Evolutionary conservation across 2,329 filamentous ascomycete genomes (phyloP).

Genomic region (Sporothrix schenckii): DNA sequence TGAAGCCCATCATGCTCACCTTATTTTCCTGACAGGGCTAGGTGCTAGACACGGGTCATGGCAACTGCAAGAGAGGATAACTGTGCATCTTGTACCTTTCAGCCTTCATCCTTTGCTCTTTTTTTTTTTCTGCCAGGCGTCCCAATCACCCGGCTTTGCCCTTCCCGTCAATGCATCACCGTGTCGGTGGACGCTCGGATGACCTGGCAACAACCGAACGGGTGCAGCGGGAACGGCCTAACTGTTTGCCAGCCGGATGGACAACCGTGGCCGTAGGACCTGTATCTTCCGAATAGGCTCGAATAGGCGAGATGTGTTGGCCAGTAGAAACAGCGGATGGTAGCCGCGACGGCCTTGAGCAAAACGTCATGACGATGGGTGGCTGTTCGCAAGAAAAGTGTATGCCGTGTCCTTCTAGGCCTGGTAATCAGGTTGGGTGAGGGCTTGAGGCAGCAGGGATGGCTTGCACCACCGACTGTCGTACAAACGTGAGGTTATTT

Average conservation of each 20-base stretch:
- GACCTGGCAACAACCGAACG: neutral
- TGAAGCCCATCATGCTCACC: neutral
- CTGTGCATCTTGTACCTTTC: no score
- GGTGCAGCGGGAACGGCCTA: neutral
- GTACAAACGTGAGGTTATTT: slow-evolving; percentile 22
- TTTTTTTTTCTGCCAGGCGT: neutral
- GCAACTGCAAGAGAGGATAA: no score
- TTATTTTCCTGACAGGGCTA: slow-evolving; percentile 8
- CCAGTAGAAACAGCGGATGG: neutral
- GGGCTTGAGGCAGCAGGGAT: neutral
- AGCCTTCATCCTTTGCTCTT: no score
- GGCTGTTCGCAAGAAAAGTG: no score
- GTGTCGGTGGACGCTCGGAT: neutral
- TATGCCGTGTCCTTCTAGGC: neutral
- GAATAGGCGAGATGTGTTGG: slow-evolving; percentile 1
- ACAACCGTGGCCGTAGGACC: neutral
- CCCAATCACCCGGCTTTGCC: neutral
- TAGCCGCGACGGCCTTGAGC: no score
- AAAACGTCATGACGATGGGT: no score
- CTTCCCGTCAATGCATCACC: neutral
- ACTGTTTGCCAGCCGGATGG: neutral
- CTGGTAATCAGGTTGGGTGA: neutral
- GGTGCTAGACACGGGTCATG: no score
- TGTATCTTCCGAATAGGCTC: neutral
- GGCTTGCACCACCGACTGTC: slow-evolving; percentile 15